Evolutionary conservation across 2,329 filamentous ascomycete genomes (phyloP), one percentile per base, ranked within the genome.

Genomic region (Microcyclosporella mali): DNA sequence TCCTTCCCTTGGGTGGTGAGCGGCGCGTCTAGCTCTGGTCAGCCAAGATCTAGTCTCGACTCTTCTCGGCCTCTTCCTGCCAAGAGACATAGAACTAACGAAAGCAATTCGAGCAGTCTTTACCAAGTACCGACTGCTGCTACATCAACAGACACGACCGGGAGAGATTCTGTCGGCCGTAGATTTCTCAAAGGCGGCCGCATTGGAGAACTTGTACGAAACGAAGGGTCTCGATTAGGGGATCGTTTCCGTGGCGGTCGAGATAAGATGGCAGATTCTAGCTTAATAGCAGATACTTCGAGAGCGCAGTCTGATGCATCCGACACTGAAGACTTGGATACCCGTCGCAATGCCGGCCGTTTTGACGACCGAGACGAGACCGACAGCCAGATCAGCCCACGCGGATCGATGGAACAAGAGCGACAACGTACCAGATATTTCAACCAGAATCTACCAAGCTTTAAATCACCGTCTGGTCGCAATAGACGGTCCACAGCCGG

Each of bases 151-250:
- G 41, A 37, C 11, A 41, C 35, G 6, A 41, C 51, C 2, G 41
- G 38, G 3, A 67, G 65, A 47, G 68, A 71, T 30, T 60, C 64
- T 4, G 56, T 60, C 30, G 78, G 82, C 32, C 80, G 83, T 6
- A 46, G 53, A 9, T 82, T 95, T 36, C 84, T 95, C 66, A 90
- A 88, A 66, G 82, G 81, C 2, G 78, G 80, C 37, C 75, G 84
- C 42, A 80, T 90, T 49, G 85, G 87, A 47, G 84, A 79, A 21
- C 74, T 87, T 21, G 77, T 94, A 2, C 75, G 77, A n/a, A 73
- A 71, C 47, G 80, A 83, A 55, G 73, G 81, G 6, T 74, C 77
- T 0, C 78, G 75, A 55, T 72, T 82, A 27, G 76, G 78, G 12
- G 78, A 79, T 37, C 70, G 77, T 33, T 74, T 82, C 16, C 70